Percentiles rank a stretch among this genome's conserved stretches.
Conservation (phyloP, 148 eudicot genomes). For the Gaultheria prostrata region DNA sequence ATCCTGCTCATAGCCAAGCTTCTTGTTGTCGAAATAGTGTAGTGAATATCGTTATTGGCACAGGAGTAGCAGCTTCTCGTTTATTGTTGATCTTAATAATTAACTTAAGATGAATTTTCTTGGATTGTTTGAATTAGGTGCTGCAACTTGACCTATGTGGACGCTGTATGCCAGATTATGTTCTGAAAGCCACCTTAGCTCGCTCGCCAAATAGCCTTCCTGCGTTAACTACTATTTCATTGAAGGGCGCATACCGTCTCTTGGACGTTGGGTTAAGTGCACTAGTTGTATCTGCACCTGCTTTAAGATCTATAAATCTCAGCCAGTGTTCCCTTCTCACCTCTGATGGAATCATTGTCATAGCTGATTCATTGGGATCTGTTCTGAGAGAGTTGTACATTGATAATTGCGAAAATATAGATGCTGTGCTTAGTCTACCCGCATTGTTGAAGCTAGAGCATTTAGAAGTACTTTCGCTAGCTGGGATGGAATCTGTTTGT, state of each 20-base stretch:
- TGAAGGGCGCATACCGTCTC: conserved; percentile 91
- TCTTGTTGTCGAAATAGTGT: background rate
- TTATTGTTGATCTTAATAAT: background rate
- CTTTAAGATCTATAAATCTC: conserved; percentile 70
- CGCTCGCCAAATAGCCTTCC: conserved; percentile 46
- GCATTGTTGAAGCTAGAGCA: conserved; percentile 47
- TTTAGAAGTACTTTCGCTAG: conserved; percentile 69
- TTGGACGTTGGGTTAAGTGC: conserved; percentile 68
- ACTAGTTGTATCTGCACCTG: conserved; percentile 66
- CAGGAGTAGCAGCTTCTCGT: background rate
- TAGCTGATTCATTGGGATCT: conserved; percentile 60
- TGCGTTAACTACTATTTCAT: conserved; percentile 61
- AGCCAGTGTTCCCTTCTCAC: conserved; percentile 85
- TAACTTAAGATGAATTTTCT: background rate
- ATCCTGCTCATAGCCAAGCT: background rate
- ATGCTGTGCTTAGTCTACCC: conserved; percentile 61
- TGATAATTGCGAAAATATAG: conserved; percentile 65
- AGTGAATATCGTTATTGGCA: background rate
- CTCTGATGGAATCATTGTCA: conserved; percentile 45
- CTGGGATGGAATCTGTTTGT: conserved; percentile 54
- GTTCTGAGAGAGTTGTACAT: conserved; percentile 68
- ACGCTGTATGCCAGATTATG: conserved; percentile 75
- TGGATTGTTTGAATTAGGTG: conserved; percentile 46
- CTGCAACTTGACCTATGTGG: conserved; percentile 93
- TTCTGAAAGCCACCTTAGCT: conserved; percentile 40